phyloP scores from a whole-genome alignment of 2,329 filamentous ascomycete genomes.

The Aspergillus versicolor region DNA sequence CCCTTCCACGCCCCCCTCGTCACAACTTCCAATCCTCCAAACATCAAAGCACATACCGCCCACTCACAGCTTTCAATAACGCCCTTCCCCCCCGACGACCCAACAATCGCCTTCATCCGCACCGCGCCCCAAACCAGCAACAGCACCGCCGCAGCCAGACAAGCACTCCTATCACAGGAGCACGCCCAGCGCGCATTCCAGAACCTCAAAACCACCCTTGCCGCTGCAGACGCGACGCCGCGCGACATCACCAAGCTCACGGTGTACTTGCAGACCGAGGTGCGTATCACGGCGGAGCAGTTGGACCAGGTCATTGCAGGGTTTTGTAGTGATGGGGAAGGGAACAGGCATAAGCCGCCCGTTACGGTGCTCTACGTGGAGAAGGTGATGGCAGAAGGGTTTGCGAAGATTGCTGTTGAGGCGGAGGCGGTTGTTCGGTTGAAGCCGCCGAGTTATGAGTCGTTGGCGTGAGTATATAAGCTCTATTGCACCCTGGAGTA shows the following conservation, averaged over 20 bases:
- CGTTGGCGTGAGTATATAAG: neutral
- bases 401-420: neutral
- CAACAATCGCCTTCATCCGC: neutral
- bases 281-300: neutral
- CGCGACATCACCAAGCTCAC: neutral
- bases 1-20: neutral
- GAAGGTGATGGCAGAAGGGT: neutral
- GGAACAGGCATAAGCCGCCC: neutral
- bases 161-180: slow-evolving; percentile 7
- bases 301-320: neutral
- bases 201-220: neutral
- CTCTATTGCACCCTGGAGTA: no score
- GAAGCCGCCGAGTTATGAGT: neutral
- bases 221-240: neutral
- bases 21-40: neutral
- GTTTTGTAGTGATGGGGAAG: neutral
- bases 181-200: neutral
- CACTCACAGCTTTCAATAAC: neutral
- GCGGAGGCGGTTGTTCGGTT: neutral
- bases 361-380: neutral
- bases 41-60: neutral
- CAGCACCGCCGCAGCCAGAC: neutral
- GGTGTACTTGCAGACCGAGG: neutral
- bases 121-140: neutral
- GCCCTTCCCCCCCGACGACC: neutral